phyloP scores from a whole-genome alignment of 163 green algal genomes.

The Chlorella variabilis region DNA sequence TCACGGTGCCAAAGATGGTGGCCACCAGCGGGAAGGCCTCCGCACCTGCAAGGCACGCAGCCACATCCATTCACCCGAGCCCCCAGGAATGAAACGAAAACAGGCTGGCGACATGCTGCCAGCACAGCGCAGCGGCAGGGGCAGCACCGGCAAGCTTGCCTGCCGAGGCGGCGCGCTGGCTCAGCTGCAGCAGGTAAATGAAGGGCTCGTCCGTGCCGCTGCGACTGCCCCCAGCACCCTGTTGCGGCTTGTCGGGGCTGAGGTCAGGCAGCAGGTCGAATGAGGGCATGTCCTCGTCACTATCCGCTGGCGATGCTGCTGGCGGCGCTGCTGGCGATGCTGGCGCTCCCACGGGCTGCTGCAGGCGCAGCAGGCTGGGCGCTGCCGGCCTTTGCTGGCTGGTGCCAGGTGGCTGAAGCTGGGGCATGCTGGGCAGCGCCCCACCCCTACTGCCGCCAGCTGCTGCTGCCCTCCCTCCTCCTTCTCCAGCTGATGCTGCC shows the following conservation, averaged over 20 bases:
- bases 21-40: constrained; percentile 17
- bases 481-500: background rate
- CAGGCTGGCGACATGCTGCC: too few relatives aligned
- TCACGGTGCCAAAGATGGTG: constrained; percentile 29
- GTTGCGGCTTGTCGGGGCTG: constrained; percentile 1
- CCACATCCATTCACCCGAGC: too few relatives aligned
- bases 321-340: background rate
- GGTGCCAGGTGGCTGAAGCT: background rate
- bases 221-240: background rate
- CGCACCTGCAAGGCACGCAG: background rate
- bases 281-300: constrained; percentile 23
- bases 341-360: background rate
- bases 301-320: background rate
- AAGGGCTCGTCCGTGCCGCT: constrained; percentile 24
- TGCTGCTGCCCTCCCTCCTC: background rate
- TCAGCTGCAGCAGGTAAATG: constrained; percentile 30
- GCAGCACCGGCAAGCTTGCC: too few relatives aligned
- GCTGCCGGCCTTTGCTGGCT: background rate
- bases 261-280: constrained; percentile 12
- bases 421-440: background rate
- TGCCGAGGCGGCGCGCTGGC: background rate
- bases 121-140: too few relatives aligned
- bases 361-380: background rate
- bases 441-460: background rate
- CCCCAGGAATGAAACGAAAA: too few relatives aligned